Conservation (phyloP, 1,284 basidiomycete genomes). For the Fomitopsis schrenkii region DNA sequence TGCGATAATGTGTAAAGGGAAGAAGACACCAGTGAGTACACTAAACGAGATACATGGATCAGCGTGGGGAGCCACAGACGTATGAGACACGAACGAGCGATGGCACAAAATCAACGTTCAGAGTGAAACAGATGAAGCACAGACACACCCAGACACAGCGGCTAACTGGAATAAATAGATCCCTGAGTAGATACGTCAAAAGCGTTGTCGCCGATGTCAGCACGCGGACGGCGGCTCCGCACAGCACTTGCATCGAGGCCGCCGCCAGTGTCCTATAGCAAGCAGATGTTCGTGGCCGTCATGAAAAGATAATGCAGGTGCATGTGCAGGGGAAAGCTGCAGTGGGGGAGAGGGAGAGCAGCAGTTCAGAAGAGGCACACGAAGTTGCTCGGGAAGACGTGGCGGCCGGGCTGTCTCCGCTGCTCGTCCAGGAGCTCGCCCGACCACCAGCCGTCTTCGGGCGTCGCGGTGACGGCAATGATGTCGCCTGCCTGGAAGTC, state of each 20-base stretch:
- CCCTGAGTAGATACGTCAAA: not conserved
- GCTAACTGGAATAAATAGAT: not conserved
- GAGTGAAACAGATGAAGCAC: not conserved
- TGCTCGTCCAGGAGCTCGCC: constrained; percentile 84
- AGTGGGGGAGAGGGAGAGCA: not conserved
- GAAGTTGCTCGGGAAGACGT: constrained; percentile 94
- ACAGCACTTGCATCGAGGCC: not conserved
- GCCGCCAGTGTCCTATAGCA: not conserved
- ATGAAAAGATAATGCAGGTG: no score
- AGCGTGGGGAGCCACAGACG: not conserved
- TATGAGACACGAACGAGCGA: not conserved
- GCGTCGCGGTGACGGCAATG: constrained; percentile 88
- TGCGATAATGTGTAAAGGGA: not conserved
- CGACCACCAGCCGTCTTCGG: constrained; percentile 95
- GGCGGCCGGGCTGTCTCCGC: constrained; percentile 71
- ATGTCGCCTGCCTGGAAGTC: constrained; percentile 91
- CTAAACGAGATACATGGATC: not conserved
- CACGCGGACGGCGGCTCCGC: not conserved
- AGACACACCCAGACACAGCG: not conserved
- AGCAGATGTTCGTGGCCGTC: not conserved
- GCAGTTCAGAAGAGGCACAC: constrained; percentile 60
- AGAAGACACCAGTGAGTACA: not conserved
- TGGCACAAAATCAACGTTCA: not conserved
- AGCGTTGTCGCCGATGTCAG: not conserved
- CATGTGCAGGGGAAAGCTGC: not conserved